A percentile compares a stretch with the other conserved stretches of the same genome.
Evolutionary conservation across 2,329 filamentous ascomycete species (phyloP).

Genomic region (Diplodia corticola): DNA sequence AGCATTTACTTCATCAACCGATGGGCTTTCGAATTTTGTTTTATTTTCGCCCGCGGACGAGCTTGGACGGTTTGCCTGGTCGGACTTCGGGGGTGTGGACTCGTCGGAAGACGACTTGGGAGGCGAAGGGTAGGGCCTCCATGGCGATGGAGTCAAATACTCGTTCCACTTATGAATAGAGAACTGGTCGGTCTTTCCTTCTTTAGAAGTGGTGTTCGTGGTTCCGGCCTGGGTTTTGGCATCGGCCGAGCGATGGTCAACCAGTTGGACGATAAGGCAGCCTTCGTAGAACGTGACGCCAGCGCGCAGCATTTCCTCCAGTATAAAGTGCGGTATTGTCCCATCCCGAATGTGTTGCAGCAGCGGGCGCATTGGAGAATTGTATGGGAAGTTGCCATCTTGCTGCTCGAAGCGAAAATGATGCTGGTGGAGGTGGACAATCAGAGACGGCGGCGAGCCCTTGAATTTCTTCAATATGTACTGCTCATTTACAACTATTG

Average conservation of each 20-base stretch:
- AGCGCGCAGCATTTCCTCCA: slow-evolving; percentile 71
- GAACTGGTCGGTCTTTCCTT: slow-evolving; percentile 63
- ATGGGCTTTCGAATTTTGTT: background rate
- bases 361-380: slow-evolving; percentile 82
- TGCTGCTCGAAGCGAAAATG: slow-evolving; percentile 88
- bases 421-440: slow-evolving; percentile 79
- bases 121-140: slow-evolving; percentile 66
- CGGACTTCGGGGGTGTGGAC: slow-evolving; percentile 24
- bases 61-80: slow-evolving; percentile 29
- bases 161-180: slow-evolving; percentile 92
- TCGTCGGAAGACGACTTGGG: slow-evolving; percentile 28
- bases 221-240: slow-evolving; percentile 55
- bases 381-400: slow-evolving; percentile 88
- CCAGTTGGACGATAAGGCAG: slow-evolving; percentile 90
- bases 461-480: slow-evolving; percentile 83
- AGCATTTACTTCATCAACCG: slow-evolving; percentile 27
- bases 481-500: slow-evolving; percentile 66
- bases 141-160: slow-evolving; percentile 86
- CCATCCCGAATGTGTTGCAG: slow-evolving; percentile 74
- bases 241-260: slow-evolving; percentile 76
- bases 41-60: slow-evolving; percentile 31
- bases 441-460: slow-evolving; percentile 73
- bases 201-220: slow-evolving; percentile 52
- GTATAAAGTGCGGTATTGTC: slow-evolving; percentile 85
- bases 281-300: slow-evolving; percentile 88